phyloP scores from a whole-genome alignment of 257 asterid genomes.

The Anisodus acutangulus region DNA sequence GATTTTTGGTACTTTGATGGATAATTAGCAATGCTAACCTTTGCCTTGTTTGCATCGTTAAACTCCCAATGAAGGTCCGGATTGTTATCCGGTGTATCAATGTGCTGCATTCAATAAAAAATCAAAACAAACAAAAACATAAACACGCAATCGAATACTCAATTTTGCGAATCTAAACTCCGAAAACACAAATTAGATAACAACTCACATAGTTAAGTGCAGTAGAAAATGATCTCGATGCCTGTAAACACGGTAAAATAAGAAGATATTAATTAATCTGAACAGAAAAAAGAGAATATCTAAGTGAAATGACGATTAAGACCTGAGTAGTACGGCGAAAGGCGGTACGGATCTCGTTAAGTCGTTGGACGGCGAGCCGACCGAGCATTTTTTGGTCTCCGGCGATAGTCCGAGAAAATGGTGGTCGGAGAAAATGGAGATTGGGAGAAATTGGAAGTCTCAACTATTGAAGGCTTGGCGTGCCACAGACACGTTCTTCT shows the following conservation, averaged over 20 bases:
- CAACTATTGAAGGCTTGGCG: neutral
- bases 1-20: neutral
- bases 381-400: slow-evolving; percentile 59
- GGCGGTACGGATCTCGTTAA: slow-evolving; percentile 76
- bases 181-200: neutral
- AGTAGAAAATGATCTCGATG: slow-evolving; percentile 77
- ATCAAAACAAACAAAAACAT: neutral
- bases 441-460: slow-evolving; percentile 33
- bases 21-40: slow-evolving; percentile 51
- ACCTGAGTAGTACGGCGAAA: slow-evolving; percentile 78
- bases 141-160: neutral
- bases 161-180: slow-evolving; percentile 23
- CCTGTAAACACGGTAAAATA: slow-evolving; percentile 45
- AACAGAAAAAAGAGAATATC: neutral
- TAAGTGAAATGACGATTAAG: neutral
- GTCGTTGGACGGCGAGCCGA: slow-evolving; percentile 74
- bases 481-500: slow-evolving; percentile 34
- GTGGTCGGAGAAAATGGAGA: slow-evolving; percentile 7
- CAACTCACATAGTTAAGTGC: slow-evolving; percentile 85
- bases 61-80: slow-evolving; percentile 88
- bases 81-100: slow-evolving; percentile 81
- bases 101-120: slow-evolving; percentile 56
- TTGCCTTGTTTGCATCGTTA: slow-evolving; percentile 59
- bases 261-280: slow-evolving; percentile 5
- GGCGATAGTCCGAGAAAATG: slow-evolving; percentile 19